Conservation (phyloP, 163 green algal genomes). For the Chloroidium sp. region DNA sequence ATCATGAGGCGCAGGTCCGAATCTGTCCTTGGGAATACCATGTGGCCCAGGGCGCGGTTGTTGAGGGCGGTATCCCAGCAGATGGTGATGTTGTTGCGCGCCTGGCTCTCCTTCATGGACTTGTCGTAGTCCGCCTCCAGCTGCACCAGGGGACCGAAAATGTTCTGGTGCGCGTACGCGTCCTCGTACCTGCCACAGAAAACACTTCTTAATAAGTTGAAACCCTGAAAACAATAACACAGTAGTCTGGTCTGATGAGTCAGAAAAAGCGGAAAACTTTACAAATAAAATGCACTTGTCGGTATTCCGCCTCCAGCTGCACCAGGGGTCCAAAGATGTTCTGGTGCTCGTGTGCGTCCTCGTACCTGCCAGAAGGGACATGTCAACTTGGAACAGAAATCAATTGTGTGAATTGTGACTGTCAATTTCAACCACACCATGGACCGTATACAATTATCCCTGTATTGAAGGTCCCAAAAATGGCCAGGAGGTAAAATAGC, state of each 20-base stretch:
- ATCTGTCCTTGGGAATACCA: conserved; percentile 74
- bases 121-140: conserved; percentile 94
- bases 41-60: conserved; percentile 76
- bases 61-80: conserved; percentile 89
- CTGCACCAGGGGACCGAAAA: conserved; percentile 87
- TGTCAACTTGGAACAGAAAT: too few relatives aligned
- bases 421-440: too few relatives aligned
- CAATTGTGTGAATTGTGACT: too few relatives aligned
- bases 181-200: conserved; percentile 33
- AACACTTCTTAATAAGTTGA: too few relatives aligned
- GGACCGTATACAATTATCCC: too few relatives aligned
- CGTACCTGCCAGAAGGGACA: conserved; percentile 19
- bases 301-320: conserved; percentile 89
- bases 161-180: conserved; percentile 62
- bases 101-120: conserved; percentile 82
- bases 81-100: conserved; percentile 70
- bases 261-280: too few relatives aligned
- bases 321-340: conserved; percentile 68
- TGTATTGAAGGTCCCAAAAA: too few relatives aligned
- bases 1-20: conserved; percentile 63
- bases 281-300: too few relatives aligned
- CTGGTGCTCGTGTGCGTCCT: conserved; percentile 32
- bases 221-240: too few relatives aligned
- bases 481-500: too few relatives aligned
- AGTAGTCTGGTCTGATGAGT: too few relatives aligned